Evolutionary conservation across 2,329 filamentous ascomycete genomes (phyloP).

Genomic region (Hawksworthiomyces lignivorus): DNA sequence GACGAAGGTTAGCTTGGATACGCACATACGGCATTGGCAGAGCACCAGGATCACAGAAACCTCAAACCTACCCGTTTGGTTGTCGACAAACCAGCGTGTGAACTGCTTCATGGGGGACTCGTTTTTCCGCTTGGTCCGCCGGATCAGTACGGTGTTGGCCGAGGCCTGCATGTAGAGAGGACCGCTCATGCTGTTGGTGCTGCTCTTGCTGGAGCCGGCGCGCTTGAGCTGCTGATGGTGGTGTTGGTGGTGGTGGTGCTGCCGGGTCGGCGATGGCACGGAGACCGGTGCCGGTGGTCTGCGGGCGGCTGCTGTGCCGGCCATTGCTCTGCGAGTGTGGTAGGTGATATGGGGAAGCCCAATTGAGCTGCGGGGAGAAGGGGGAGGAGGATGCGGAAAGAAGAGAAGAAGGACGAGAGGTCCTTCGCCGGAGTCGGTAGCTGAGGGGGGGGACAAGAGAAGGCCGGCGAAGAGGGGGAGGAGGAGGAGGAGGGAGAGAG

Average conservation of each 20-base stretch:
- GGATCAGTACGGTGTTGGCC: conserved; percentile 45
- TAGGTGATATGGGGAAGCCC: too few species aligned
- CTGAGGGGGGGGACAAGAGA: too few species aligned
- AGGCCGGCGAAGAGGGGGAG: too few species aligned
- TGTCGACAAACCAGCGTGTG: conserved; percentile 64
- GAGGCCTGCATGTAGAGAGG: conserved; percentile 51
- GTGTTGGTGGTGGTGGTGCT: too few species aligned
- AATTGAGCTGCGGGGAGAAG: too few species aligned
- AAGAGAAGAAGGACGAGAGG: too few species aligned
- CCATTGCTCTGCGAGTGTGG: background rate
- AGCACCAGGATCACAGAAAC: too few species aligned
- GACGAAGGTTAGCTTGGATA: background rate
- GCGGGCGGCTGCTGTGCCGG: background rate
- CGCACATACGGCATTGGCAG: too few species aligned
- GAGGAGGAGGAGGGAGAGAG: too few species aligned
- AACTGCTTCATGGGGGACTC: conserved; percentile 54
- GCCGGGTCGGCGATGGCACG: too few species aligned
- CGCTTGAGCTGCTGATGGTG: conserved; percentile 1
- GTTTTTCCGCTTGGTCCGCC: conserved; percentile 53
- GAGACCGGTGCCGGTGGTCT: background rate
- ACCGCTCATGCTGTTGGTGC: conserved; percentile 41
- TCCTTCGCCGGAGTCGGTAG: too few species aligned
- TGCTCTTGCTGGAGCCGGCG: background rate
- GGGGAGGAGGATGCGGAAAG: too few species aligned
- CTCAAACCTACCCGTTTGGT: conserved; percentile 72